These are phyloP conservation scores for Coriaria nepalensis DNA, from an alignment of 306 rosid species.

Conservation along the genomic window DNA sequence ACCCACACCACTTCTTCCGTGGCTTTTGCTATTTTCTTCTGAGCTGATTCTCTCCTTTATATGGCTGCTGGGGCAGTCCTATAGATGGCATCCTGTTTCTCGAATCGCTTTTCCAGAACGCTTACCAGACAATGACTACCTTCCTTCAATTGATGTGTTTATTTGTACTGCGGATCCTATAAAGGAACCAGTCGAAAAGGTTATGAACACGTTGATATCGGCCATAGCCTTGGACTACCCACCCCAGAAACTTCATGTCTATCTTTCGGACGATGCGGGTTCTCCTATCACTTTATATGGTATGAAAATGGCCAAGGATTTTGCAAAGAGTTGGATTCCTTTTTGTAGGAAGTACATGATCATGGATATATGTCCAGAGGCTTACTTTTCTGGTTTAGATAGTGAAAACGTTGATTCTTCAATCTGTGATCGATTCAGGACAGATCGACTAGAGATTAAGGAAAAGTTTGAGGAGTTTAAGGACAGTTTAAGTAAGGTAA, in stretches of 20 bases:
- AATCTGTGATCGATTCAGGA: too few species aligned
- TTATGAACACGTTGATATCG: constrained; percentile 65
- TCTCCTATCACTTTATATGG: constrained; percentile 34
- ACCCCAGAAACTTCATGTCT: constrained; percentile 46
- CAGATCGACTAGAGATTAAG: too few species aligned
- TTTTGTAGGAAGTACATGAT: constrained; percentile 37
- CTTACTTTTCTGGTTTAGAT: constrained; percentile 32
- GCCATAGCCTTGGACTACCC: constrained; percentile 71
- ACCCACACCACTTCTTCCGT: constrained; percentile 20
- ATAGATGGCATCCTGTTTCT: constrained; percentile 38
- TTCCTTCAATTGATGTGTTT: constrained; percentile 53
- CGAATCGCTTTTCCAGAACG: constrained; percentile 43
- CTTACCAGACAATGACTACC: constrained; percentile 35
- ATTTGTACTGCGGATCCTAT: constrained; percentile 56
- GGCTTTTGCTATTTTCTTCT: constrained; percentile 39
- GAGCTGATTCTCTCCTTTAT: constrained; percentile 47
- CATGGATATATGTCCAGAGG: constrained; percentile 38
- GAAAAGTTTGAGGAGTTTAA: too few species aligned
- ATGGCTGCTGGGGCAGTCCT: constrained; percentile 51
- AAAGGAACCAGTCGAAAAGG: constrained; percentile 52
- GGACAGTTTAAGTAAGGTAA: too few species aligned
- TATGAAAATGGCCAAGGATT: constrained; percentile 34
- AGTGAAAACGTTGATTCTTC: constrained; percentile 17
- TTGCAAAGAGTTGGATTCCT: constrained; percentile 59
- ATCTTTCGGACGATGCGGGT: constrained; percentile 65